Evolutionary conservation across 805 yeast genomes (phyloP).

Genomic region (Starmerella cellae): DNA sequence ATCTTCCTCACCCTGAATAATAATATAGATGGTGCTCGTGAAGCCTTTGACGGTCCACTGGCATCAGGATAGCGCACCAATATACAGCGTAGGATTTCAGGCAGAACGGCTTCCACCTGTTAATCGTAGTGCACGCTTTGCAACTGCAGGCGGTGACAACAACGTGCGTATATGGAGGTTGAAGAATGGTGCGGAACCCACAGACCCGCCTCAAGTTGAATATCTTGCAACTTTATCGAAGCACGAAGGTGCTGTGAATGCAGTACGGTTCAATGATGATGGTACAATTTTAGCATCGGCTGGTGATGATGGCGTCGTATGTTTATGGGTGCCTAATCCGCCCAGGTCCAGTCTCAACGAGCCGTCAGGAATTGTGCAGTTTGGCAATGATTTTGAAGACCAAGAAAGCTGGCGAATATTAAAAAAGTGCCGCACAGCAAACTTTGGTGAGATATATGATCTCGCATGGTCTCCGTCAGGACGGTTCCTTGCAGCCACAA

Average conservation of each 20-base stretch:
- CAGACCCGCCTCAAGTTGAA: slow-evolving; percentile 34
- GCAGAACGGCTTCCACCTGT: slow-evolving; percentile 8
- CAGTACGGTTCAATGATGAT: slow-evolving; percentile 60
- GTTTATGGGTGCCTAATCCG: slow-evolving; percentile 48
- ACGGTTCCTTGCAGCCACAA: slow-evolving; percentile 64
- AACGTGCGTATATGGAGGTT: slow-evolving; percentile 48
- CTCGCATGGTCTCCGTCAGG: slow-evolving; percentile 86
- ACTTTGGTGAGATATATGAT: slow-evolving; percentile 74
- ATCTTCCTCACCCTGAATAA: background rate
- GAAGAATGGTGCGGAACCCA: slow-evolving; percentile 7
- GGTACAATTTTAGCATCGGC: slow-evolving; percentile 75
- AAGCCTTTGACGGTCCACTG: slow-evolving; percentile 31
- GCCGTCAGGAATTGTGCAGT: slow-evolving; percentile 24
- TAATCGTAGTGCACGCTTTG: slow-evolving; percentile 36
- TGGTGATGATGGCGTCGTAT: slow-evolving; percentile 85
- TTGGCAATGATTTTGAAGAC: slow-evolving; percentile 39
- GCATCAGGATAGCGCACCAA: slow-evolving; percentile 33
- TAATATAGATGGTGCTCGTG: slow-evolving; percentile 28
- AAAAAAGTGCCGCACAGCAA: slow-evolving; percentile 33
- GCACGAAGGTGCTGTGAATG: slow-evolving; percentile 92
- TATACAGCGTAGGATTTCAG: slow-evolving; percentile 31
- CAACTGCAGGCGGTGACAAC: slow-evolving; percentile 91
- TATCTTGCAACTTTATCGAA: slow-evolving; percentile 70
- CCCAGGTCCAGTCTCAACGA: background rate
- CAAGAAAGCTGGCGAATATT: slow-evolving; percentile 61